Conservation (phyloP, 768 basidiomycete species). For the Suillus subluteus region DNA sequence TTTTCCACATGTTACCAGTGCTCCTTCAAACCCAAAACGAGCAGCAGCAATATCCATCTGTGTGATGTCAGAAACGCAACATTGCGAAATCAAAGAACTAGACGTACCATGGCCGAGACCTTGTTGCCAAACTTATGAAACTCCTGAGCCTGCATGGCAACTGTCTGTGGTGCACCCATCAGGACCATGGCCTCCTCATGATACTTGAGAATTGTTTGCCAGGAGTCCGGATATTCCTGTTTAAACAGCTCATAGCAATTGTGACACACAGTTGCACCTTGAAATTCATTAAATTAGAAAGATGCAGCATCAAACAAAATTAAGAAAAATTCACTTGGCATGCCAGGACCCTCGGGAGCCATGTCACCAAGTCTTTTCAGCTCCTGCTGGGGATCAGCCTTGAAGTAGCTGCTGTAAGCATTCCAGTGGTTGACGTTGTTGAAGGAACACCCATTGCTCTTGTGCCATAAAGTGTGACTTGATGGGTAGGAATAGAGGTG, state of each 20-base stretch:
- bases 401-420: slow-evolving; percentile 11
- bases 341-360: neutral
- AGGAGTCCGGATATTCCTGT: neutral
- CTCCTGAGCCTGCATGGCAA: neutral
- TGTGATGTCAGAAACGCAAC: neutral
- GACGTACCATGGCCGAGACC: neutral
- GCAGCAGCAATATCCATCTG: slow-evolving; percentile 2
- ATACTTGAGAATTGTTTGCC: neutral
- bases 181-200: neutral
- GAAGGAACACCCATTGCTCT: neutral
- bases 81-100: neutral
- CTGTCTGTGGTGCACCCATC: neutral
- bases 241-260: neutral
- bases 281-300: neutral
- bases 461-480: slow-evolving; percentile 13
- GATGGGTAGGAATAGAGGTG: slow-evolving; percentile 12
- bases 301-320: neutral
- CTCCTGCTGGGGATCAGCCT: slow-evolving; percentile 11
- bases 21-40: slow-evolving; percentile 13
- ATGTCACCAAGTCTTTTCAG: neutral
- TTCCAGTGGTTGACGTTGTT: slow-evolving; percentile 14
- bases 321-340: neutral
- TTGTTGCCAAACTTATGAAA: neutral
- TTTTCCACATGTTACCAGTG: slow-evolving; percentile 16
- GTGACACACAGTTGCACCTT: neutral